phyloP scores from a whole-genome alignment of 345 rosid species.

The Hirschfeldia incana region DNA sequence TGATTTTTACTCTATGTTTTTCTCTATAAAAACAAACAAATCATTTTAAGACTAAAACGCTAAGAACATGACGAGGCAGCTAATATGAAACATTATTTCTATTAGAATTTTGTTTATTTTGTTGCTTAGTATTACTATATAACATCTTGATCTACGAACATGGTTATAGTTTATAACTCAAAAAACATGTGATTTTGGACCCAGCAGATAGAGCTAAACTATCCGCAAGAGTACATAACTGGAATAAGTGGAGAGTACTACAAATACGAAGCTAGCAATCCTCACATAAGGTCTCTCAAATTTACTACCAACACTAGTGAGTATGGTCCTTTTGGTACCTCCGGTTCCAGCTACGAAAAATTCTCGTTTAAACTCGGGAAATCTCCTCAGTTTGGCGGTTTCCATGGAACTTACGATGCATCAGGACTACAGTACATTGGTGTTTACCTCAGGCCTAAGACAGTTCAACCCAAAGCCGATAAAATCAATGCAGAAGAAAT shows the following conservation, averaged over 20 bases:
- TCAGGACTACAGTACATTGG: constrained; percentile 31
- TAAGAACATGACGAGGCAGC: neutral
- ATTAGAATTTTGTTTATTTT: too few species aligned
- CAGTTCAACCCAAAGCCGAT: constrained; percentile 15
- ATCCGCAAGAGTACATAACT: constrained; percentile 34
- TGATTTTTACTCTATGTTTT: neutral
- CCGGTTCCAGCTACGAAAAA: neutral
- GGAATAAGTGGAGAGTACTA: constrained; percentile 36
- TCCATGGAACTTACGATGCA: constrained; percentile 31
- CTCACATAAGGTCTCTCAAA: constrained; percentile 34
- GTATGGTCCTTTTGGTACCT: constrained; percentile 38
- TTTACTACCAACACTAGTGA: constrained; percentile 31
- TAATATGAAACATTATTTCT: neutral
- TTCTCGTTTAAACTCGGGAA: constrained; percentile 29
- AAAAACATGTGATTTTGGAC: too few species aligned
- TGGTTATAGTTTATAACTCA: too few species aligned
- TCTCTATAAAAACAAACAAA: neutral
- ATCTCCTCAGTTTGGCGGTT: constrained; percentile 35
- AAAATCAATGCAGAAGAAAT: neutral
- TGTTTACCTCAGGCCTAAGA: constrained; percentile 35
- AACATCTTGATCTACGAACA: too few species aligned
- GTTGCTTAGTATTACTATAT: too few species aligned
- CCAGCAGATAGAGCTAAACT: constrained; percentile 32
- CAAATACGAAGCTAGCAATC: constrained; percentile 33
- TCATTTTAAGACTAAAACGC: neutral